A percentile compares a stretch with the other conserved stretches of the same genome.
Conservation (phyloP, 805 yeast genomes). For the Ogataea kodamae region DNA sequence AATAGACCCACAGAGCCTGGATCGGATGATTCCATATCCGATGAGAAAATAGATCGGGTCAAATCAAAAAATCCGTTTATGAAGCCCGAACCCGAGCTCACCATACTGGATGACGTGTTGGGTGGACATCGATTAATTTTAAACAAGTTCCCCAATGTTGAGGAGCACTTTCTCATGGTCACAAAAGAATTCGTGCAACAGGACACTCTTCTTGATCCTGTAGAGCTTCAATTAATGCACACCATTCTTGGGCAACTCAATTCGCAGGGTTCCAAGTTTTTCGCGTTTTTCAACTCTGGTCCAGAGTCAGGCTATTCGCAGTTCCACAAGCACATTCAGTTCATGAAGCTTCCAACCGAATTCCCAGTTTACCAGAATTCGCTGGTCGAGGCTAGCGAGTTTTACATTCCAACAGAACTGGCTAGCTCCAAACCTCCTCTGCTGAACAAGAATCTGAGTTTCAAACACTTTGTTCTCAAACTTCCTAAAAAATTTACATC, state of each 20-base stretch:
- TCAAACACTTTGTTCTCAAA: slow-evolving; percentile 80
- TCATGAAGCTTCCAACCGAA: slow-evolving; percentile 63
- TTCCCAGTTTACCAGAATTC: slow-evolving; percentile 57
- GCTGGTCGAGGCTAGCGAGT: slow-evolving; percentile 41
- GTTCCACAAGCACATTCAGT: slow-evolving; percentile 88
- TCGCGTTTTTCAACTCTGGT: slow-evolving; percentile 90
- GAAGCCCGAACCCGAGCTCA: slow-evolving; percentile 72
- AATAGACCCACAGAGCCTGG: slow-evolving; percentile 36
- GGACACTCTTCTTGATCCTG: slow-evolving; percentile 62
- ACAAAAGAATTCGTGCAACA: slow-evolving; percentile 76
- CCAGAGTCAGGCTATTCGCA: slow-evolving; percentile 90
- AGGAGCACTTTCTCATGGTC: slow-evolving; percentile 73
- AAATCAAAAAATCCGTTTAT: slow-evolving; percentile 65
- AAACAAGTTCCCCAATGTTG: slow-evolving; percentile 83
- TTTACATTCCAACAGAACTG: slow-evolving; percentile 51
- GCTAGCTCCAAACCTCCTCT: slow-evolving; percentile 50
- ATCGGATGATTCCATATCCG: slow-evolving; percentile 34
- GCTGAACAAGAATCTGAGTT: slow-evolving; percentile 57
- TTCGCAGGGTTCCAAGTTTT: slow-evolving; percentile 45
- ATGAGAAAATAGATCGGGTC: slow-evolving; percentile 31
- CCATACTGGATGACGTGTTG: slow-evolving; percentile 52
- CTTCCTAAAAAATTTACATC: slow-evolving; percentile 35
- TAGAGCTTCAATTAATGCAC: slow-evolving; percentile 63
- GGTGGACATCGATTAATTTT: slow-evolving; percentile 60
- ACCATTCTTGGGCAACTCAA: slow-evolving; percentile 51